Base-by-base conservation (phyloP, 129 eudicot species). In the Scalesia atractyloides region DNA sequence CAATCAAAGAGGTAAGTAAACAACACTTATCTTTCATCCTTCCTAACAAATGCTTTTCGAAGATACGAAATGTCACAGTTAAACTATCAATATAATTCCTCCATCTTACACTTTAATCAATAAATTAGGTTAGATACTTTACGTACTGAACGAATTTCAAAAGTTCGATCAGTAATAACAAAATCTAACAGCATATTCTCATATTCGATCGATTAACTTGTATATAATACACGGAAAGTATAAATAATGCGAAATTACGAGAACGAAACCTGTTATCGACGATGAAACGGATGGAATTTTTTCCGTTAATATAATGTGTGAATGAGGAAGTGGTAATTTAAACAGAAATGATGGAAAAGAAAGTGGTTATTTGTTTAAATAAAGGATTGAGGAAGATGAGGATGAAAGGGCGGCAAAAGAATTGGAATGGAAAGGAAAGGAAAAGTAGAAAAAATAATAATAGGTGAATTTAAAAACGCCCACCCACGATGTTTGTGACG, bases 401-500 rank as follows among this genome's bases (percentile, higher is more conserved):
- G 57, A 36, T 70, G 77, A 78, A 77, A 73, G 63, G 82, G 82
- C 83, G 84, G 82, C 84, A 77, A 80, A 80, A 76, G 80, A 68
- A 80, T 75, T 68, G 74, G 44, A 80, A 67, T n/a, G 52, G 76
- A 81, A 75, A 75, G 85, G 73, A 76, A 57, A 61, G 18, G 0
- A 60, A 46, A 44, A 41, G 19, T 2, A 48, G 22, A 22, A 66
- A 58, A 5, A 53, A 43, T n/a, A n/a, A 5, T 4, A 37, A 37
- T 37, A 53, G 12, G 50, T 39, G 62, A 73, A 14, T 61, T 62
- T 9, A 30, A 73, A 72, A 74, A 78, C 13, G 64, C 71, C 72
- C 64, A 72, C 64, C 56, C 71, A 64, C 54, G 5, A 64, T 74
- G 78, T 74, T 64, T 64, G 18, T 26, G 13, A 0, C 43, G 34